These are phyloP conservation scores for Penicillium arizonense DNA, from an alignment of 495 filamentous ascomycete genomes.

Conservation along the genomic window DNA sequence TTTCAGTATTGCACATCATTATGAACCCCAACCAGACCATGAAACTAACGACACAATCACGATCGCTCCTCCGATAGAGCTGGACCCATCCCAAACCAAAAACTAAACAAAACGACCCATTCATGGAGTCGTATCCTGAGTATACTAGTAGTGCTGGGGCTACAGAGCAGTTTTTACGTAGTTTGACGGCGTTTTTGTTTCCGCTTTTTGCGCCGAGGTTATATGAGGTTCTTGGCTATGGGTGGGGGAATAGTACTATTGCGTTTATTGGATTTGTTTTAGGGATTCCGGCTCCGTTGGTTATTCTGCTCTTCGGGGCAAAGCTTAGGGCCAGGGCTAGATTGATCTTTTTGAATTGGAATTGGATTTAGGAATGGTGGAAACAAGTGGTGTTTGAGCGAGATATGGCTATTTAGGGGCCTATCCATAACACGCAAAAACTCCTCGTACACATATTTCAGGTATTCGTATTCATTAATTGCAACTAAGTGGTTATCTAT, in stretches of 20 bases:
- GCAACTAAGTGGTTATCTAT: neutral
- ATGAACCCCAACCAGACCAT: neutral
- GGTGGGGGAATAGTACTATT: slow-evolving; percentile 52
- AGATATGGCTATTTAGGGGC: too few species aligned
- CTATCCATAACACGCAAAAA: too few species aligned
- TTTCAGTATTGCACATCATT: neutral
- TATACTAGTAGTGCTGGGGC: slow-evolving; percentile 14
- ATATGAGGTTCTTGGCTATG: slow-evolving; percentile 53
- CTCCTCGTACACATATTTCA: too few species aligned
- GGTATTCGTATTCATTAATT: too few species aligned
- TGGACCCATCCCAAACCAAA: neutral
- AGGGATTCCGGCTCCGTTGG: slow-evolving; percentile 14
- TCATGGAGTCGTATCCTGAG: slow-evolving; percentile 16
- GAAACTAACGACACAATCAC: slow-evolving; percentile 2
- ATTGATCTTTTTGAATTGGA: neutral
- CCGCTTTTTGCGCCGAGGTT: slow-evolving; percentile 56
- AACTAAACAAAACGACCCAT: slow-evolving; percentile 16
- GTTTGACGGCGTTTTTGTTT: slow-evolving; percentile 34
- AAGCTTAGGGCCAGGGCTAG: slow-evolving; percentile 7
- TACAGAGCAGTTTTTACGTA: slow-evolving; percentile 12
- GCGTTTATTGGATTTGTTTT: slow-evolving; percentile 11
- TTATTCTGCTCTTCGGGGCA: slow-evolving; percentile 14
- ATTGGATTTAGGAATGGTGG: neutral
- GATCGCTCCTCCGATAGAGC: slow-evolving; percentile 1
- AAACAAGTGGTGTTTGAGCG: neutral